Percentiles rank a stretch among this genome's conserved stretches.
Evolutionary conservation across 2,329 filamentous ascomycete genomes (phyloP).

Genomic region (Cercospora sp.): DNA sequence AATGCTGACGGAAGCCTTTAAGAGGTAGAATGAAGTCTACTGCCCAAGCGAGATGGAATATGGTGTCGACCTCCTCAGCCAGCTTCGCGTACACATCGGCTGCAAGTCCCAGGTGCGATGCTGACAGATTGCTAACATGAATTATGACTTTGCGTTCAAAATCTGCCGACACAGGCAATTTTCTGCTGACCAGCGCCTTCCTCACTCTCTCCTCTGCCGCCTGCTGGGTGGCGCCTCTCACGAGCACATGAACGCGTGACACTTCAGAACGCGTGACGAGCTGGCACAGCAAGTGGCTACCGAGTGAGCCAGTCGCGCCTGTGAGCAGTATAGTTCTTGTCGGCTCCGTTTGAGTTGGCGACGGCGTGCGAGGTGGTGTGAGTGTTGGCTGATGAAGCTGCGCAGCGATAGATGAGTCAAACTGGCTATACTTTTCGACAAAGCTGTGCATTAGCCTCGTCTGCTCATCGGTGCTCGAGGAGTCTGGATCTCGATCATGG

Average conservation of each 20-base stretch:
- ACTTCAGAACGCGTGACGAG: slow-evolving; percentile 45
- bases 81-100: slow-evolving; percentile 45
- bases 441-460: slow-evolving; percentile 47
- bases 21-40: slow-evolving; percentile 64
- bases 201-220: slow-evolving; percentile 49
- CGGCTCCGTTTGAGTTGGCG: slow-evolving; percentile 12
- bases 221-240: slow-evolving; percentile 50
- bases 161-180: slow-evolving; percentile 35
- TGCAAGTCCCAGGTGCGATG: slow-evolving; percentile 52
- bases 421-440: slow-evolving; percentile 49
- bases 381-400: slow-evolving; percentile 36
- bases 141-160: slow-evolving; percentile 47
- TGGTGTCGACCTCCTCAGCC: slow-evolving; percentile 46
- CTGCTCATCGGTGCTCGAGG: slow-evolving; percentile 41
- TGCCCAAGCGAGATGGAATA: slow-evolving; percentile 66
- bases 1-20: slow-evolving; percentile 54
- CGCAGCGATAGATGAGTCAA: background rate
- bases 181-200: slow-evolving; percentile 46
- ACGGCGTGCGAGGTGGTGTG: slow-evolving; percentile 16
- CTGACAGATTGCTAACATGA: slow-evolving; percentile 51
- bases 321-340: slow-evolving; percentile 45
- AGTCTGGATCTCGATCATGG: slow-evolving; percentile 36
- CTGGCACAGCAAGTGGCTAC: slow-evolving; percentile 52
- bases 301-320: slow-evolving; percentile 54
- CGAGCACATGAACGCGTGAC: slow-evolving; percentile 56